Base-by-base conservation (phyloP, 495 filamentous ascomycete species). In the Hypomontagnella monticulosa region DNA sequence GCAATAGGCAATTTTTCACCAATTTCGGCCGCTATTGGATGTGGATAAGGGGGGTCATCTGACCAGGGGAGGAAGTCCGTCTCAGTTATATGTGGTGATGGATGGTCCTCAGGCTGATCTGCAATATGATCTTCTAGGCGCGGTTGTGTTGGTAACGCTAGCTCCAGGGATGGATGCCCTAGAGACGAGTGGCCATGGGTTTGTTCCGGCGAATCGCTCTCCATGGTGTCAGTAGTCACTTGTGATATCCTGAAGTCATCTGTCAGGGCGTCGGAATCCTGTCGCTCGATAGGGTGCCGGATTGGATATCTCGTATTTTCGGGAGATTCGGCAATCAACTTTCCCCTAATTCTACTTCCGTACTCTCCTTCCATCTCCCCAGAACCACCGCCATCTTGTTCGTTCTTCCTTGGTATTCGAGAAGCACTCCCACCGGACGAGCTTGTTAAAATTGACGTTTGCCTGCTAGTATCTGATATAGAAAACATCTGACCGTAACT, bases 401-500 rank as follows among this genome's bases (percentile, higher is more conserved):
- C 69, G n/a, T 56, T 32, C n/a, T 57, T 63, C 6, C 66, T 64
- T 0, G 67, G 19, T n/a, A 63, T 63, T 32, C 59, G 66, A 18
- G 54, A 55, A 11, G 27, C 40, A 14, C 65, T 78, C 46, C 66
- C 75, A 34, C 75, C 63, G 9, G 78, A 76, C 12, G 79, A 78
- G 46, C 63, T 57, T 14, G 79, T 70, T 49, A 83, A 61, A 27
- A 74, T 79, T 0, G 74, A 75, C 36, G 76, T 61, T 15, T 77
- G 81, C 20, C 75, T 68, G 46, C 86, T 87, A 14, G 88, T 85
- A 10, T 87, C 86, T 1, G 91, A 93, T 6, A 88, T 84, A n/a
- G 89, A 93, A 72, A 96, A 92, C 80, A 95, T 86, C 32, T 89
- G 85, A 8, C 66, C 59, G 65, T 92, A 92, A 66, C 90, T 93